Conservation (phyloP, 2,329 filamentous ascomycete species). For the Akanthomyces dipterigenus region DNA sequence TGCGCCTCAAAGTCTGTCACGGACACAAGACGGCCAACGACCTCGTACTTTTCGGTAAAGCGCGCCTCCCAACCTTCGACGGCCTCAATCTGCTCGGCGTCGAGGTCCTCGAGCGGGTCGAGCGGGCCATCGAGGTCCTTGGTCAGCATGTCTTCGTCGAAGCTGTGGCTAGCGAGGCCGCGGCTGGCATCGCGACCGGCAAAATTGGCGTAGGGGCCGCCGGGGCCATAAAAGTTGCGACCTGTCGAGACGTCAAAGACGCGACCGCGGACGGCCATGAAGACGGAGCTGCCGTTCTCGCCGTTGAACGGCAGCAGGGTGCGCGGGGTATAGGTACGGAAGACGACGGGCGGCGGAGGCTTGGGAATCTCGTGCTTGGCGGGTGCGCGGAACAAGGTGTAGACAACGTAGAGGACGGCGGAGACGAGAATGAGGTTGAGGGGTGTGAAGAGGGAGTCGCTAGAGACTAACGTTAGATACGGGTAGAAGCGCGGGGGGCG, state of each 20-base stretch:
- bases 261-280: conserved; percentile 81
- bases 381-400: conserved; percentile 46
- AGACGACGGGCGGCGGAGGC: conserved; percentile 52
- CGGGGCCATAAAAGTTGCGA: conserved; percentile 92
- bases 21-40: conserved; percentile 80
- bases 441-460: conserved; percentile 47
- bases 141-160: conserved; percentile 92
- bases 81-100: conserved; percentile 71
- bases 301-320: conserved; percentile 87
- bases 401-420: conserved; percentile 51
- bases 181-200: conserved; percentile 85
- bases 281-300: conserved; percentile 65
- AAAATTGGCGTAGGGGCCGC: conserved; percentile 93
- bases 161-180: conserved; percentile 83
- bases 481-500: not conserved
- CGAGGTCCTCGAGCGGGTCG: conserved; percentile 67
- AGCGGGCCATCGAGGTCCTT: conserved; percentile 79
- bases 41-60: conserved; percentile 87
- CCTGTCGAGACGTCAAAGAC: conserved; percentile 87
- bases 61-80: conserved; percentile 88
- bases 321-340: conserved; percentile 65
- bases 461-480: conserved; percentile 17
- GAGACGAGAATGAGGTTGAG: conserved; percentile 55
- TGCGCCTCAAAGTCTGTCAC: conserved; percentile 30
- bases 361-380: conserved; percentile 41